Percentiles rank a stretch among this genome's conserved stretches.
These are phyloP conservation scores for Metahyphopichia silvanorum DNA, from an alignment of 805 yeast species.

Conservation along the genomic window DNA sequence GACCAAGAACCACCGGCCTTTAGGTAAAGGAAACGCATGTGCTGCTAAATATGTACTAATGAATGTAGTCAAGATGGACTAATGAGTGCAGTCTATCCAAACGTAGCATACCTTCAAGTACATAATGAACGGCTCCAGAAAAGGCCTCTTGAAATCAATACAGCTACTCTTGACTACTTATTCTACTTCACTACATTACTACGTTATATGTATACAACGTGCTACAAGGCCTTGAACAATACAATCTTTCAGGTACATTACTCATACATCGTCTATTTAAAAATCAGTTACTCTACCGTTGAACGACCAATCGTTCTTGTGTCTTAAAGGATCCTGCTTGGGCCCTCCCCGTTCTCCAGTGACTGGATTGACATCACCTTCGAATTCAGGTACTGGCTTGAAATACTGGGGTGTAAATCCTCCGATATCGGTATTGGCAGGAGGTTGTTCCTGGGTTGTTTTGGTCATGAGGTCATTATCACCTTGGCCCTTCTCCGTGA, in stretches of 20 bases:
- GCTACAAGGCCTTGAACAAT: no score
- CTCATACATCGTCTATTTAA: constrained; percentile 23
- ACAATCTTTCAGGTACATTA: no score
- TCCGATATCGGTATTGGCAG: constrained; percentile 54
- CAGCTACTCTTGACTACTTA: no score
- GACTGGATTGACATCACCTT: constrained; percentile 87
- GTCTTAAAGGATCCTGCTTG: constrained; percentile 90
- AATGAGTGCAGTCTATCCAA: no score
- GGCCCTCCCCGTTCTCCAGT: constrained; percentile 98
- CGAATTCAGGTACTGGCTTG: constrained; percentile 88
- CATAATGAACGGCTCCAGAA: no score
- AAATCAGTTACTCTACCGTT: constrained; percentile 97
- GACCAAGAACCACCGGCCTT: no score
- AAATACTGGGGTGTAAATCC: constrained; percentile 64
- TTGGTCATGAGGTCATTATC: constrained; percentile 26
- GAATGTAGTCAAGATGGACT: no score
- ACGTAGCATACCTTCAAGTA: no score
- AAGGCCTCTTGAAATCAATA: no score
- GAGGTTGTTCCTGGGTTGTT: constrained; percentile 3
- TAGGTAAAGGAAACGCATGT: no score
- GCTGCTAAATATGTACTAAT: no score
- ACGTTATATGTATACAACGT: neutral
- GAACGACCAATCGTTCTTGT: constrained; percentile 84
- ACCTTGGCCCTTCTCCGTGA: constrained; percentile 45
- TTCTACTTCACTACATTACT: no score